These are phyloP conservation scores for Exophiala dermatitidis DNA, from an alignment of 2,329 filamentous ascomycete species.

Conservation along the genomic window DNA sequence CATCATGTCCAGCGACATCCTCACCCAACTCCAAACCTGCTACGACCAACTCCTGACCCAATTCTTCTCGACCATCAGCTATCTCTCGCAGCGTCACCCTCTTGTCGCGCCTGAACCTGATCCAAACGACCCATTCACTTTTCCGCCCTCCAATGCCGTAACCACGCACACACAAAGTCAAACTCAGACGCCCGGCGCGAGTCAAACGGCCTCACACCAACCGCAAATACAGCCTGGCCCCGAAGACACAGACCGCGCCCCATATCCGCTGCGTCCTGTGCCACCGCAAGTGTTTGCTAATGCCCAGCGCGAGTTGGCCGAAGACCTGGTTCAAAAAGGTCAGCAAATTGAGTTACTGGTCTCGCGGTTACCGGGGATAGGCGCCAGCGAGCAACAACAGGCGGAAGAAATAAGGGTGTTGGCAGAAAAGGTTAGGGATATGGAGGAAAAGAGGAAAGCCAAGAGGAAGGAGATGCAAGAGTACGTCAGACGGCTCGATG, in stretches of 20 bases:
- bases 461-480: slow-evolving; percentile 39
- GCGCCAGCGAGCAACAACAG: slow-evolving; percentile 40
- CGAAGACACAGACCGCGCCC: slow-evolving; percentile 28
- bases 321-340: slow-evolving; percentile 44
- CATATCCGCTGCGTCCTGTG: slow-evolving; percentile 35
- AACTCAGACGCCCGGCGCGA: slow-evolving; percentile 29
- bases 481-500: slow-evolving; percentile 37
- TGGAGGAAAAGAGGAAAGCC: slow-evolving; percentile 38
- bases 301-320: slow-evolving; percentile 42
- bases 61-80: slow-evolving; percentile 46
- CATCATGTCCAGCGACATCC: slow-evolving; percentile 35
- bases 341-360: slow-evolving; percentile 47
- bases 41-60: slow-evolving; percentile 47
- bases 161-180: not conserved
- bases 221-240: slow-evolving; percentile 18
- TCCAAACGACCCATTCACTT: slow-evolving; percentile 30
- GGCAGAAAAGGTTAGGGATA: slow-evolving; percentile 39
- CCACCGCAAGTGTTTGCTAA: slow-evolving; percentile 37
- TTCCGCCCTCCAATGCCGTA: slow-evolving; percentile 30
- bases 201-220: slow-evolving; percentile 8
- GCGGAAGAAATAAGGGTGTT: slow-evolving; percentile 38
- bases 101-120: slow-evolving; percentile 33
- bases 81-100: slow-evolving; percentile 43
- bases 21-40: slow-evolving; percentile 46
- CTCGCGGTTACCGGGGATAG: slow-evolving; percentile 41